Base-by-base conservation (phyloP, 345 rosid species). In the Acer negundo region DNA sequence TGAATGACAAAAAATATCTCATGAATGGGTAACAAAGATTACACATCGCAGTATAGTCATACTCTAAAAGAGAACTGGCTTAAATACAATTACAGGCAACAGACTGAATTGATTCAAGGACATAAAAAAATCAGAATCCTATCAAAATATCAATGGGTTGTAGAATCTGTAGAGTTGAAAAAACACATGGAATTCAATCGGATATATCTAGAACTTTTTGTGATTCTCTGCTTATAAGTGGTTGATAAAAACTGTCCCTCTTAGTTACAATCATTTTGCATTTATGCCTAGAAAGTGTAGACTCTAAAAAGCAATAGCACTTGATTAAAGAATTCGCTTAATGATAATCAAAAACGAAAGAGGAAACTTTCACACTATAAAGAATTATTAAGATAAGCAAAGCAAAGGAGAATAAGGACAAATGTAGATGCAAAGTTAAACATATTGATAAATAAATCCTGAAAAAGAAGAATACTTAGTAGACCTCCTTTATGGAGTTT, bases 371-470 rank as follows among this genome's bases (percentile, higher is more conserved):
- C 58, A 68, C 24, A 63, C 70, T 2, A 58, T 19, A 53, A 70
- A 70, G 66, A 73, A 61, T 78, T 68, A 81, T 17, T 71, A 69
- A 75, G 69, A 76, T 62, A 77, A 28, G 70, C 49, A 80, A 83
- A 75, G 79, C 69, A 70, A 17, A 72, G 76, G 22, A 73, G 74
- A 82, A 82, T 80, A 69, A 64, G 22, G 67, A 56, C 70, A 81
- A 78, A 78, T 80, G 67, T 24, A 80, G 84, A 87, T 87, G 84
- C 88, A 74, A 78, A 80, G 79, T 75, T 35, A 72, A 20, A 64
- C 15, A 22, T 40, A 73, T 69, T 62, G 64, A 70, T 61, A 51
- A 59, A 75, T 7, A 67, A 46, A n/a, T 56, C 59, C 49, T 46
- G 10, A 71, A 46, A 76, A 26, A 28, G 70, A 17, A 31, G 15